Conservation (phyloP, 208 protist genomes). For the Trypanosoma brucei region DNA sequence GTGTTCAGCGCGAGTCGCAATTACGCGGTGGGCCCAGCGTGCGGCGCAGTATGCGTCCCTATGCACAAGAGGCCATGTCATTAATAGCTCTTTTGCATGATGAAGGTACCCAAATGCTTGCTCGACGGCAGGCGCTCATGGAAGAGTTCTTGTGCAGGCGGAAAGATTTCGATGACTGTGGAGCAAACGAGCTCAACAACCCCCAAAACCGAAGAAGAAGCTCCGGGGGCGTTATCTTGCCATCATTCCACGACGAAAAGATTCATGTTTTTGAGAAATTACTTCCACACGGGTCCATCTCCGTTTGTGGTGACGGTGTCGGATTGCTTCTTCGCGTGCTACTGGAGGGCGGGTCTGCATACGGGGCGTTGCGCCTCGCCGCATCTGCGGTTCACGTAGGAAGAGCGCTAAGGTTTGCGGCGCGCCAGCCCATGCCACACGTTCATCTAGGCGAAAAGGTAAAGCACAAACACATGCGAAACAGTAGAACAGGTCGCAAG, state of each 20-base stretch:
- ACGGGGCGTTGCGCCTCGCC: conserved; percentile 45
- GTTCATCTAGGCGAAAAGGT: conserved; percentile 30
- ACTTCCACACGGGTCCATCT: conserved; percentile 36
- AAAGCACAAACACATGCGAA: conserved; percentile 47
- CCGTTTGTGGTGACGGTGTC: conserved; percentile 31
- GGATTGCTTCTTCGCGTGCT: conserved; percentile 39
- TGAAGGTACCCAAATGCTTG: conserved; percentile 24
- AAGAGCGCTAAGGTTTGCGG: conserved; percentile 51
- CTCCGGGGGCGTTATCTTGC: conserved; percentile 4
- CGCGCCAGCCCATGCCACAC: conserved; percentile 30
- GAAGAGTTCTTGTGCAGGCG: conserved; percentile 35
- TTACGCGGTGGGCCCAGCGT: conserved; percentile 1
- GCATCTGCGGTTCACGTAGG: conserved; percentile 36
- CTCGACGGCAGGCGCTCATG: conserved; percentile 23
- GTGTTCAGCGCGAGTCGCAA: conserved; percentile 9
- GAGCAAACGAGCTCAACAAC: background rate
- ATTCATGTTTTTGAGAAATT: conserved; percentile 40
- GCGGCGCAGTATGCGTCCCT: conserved; percentile 10
- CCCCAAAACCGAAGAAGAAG: background rate
- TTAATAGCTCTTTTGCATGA: conserved; percentile 39
- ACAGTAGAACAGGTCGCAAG: conserved; percentile 21
- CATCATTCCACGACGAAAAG: background rate
- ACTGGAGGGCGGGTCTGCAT: conserved; percentile 31
- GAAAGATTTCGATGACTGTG: conserved; percentile 5
- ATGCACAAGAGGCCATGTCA: conserved; percentile 23